These are phyloP conservation scores for Bombardia bombarda DNA, from an alignment of 495 filamentous ascomycete genomes.

Conservation along the genomic window DNA sequence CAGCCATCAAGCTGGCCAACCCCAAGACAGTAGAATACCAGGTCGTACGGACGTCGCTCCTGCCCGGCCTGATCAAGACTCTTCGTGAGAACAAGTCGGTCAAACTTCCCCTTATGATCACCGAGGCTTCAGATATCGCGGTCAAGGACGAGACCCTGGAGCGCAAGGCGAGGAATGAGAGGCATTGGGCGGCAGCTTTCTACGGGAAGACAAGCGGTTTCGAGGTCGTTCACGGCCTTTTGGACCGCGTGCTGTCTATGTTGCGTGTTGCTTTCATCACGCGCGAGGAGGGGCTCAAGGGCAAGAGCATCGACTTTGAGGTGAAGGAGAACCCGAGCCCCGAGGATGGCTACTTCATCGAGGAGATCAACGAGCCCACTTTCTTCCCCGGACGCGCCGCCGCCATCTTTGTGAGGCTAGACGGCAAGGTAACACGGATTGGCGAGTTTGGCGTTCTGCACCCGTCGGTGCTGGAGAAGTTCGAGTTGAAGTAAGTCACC, in stretches of 20 bases:
- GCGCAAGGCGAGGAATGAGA: slow-evolving; percentile 81
- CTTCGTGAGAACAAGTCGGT: slow-evolving; percentile 91
- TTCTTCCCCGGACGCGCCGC: slow-evolving; percentile 90
- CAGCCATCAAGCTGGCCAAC: slow-evolving; percentile 83
- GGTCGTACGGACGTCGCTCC: slow-evolving; percentile 80
- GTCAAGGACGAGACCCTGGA: slow-evolving; percentile 76
- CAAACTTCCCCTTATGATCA: slow-evolving; percentile 82
- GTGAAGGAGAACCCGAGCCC: slow-evolving; percentile 42
- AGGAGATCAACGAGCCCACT: slow-evolving; percentile 80
- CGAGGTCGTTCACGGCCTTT: slow-evolving; percentile 87
- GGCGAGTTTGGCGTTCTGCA: slow-evolving; percentile 91
- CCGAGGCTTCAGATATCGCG: slow-evolving; percentile 85
- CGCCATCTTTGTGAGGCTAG: slow-evolving; percentile 64
- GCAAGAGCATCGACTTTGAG: slow-evolving; percentile 38
- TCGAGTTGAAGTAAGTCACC: slow-evolving; percentile 65
- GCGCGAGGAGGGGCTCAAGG: slow-evolving; percentile 58
- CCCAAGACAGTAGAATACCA: slow-evolving; percentile 97
- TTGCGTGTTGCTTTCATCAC: slow-evolving; percentile 73
- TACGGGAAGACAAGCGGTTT: slow-evolving; percentile 95
- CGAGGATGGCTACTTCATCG: slow-evolving; percentile 79
- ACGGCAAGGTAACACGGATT: slow-evolving; percentile 61
- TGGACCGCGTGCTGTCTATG: slow-evolving; percentile 92
- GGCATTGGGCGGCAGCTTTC: slow-evolving; percentile 91
- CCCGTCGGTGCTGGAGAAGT: slow-evolving; percentile 86
- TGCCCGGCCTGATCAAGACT: slow-evolving; percentile 92